Conservation (phyloP, 345 rosid genomes). For the Hibiscus mutabilis region DNA sequence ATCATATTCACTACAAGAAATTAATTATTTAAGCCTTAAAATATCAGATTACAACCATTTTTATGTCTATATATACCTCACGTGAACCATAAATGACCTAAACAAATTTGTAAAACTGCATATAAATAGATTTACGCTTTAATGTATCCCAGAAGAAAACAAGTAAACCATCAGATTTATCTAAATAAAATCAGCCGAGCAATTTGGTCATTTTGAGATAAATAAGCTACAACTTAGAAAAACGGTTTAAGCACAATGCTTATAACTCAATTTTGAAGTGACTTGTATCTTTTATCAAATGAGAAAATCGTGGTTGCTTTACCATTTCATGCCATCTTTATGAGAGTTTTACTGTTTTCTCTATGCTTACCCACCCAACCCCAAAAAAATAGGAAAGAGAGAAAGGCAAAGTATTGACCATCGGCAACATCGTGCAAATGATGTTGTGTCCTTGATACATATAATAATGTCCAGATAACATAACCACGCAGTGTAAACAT, state of each 20-base stretch:
- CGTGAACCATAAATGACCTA: background rate
- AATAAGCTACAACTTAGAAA: background rate
- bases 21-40: background rate
- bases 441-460: background rate
- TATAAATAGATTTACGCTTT: background rate
- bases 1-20: conserved; percentile 3
- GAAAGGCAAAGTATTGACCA: background rate
- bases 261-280: background rate
- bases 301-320: background rate
- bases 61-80: background rate
- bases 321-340: background rate
- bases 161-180: background rate
- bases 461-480: background rate
- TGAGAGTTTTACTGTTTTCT: background rate
- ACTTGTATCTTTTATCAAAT: background rate
- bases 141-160: background rate
- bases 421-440: background rate
- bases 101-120: background rate
- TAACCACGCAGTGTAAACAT: background rate
- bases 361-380: background rate
- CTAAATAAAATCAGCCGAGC: background rate
- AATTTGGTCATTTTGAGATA: background rate
- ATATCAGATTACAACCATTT: background rate
- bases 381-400: too few species aligned
- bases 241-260: background rate